These are phyloP conservation scores for Quercus agrifolia DNA, from an alignment of 306 rosid species.

Conservation along the genomic window DNA sequence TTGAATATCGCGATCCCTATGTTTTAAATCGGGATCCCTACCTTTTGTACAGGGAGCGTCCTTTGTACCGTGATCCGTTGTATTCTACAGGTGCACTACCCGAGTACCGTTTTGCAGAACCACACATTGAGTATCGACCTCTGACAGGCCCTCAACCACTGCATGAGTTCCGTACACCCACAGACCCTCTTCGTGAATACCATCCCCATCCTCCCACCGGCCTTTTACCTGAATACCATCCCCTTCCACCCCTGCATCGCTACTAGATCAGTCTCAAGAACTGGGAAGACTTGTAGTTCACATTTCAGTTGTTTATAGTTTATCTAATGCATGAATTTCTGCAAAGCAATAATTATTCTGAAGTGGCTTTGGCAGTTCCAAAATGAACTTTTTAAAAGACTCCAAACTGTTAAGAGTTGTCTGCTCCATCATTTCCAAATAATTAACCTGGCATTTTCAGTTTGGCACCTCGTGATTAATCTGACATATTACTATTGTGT, in stretches of 20 bases:
- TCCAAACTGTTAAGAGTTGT: not conserved
- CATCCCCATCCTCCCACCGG: not conserved
- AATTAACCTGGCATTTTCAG: too few species aligned
- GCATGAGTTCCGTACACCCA: not conserved
- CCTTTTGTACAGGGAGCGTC: not conserved
- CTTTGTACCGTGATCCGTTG: not conserved
- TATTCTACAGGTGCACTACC: not conserved
- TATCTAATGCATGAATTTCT: not conserved
- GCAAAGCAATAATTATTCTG: not conserved
- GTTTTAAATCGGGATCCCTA: not conserved
- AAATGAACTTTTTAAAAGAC: not conserved
- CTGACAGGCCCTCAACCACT: not conserved
- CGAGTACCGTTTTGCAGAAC: not conserved
- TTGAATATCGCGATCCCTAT: not conserved
- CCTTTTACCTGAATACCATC: not conserved
- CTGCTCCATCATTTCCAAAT: not conserved
- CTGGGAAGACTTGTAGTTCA: not conserved
- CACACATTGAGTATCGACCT: not conserved
- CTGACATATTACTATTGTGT: too few species aligned
- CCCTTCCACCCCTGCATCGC: not conserved
- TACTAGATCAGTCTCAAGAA: not conserved
- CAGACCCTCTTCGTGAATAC: not conserved
- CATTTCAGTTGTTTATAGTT: not conserved
- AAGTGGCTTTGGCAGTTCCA: not conserved
- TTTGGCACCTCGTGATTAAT: too few species aligned